Conservation (phyloP, 2,329 filamentous ascomycete genomes). For the Lecanosticta acicola region DNA sequence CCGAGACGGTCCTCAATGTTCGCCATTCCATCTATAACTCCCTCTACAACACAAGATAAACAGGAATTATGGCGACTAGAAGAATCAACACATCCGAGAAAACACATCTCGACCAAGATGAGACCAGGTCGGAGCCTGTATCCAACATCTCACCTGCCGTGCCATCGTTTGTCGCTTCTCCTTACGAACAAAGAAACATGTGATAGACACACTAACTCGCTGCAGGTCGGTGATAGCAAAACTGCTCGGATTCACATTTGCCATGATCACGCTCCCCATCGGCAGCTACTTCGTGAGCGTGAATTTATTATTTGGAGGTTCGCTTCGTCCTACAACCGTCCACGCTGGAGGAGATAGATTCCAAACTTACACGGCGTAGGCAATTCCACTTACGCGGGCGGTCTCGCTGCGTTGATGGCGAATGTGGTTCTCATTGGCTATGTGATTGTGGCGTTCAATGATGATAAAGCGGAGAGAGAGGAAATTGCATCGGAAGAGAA, state of each 20-base stretch:
- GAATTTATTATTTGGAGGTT: constrained; percentile 71
- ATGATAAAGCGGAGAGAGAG: constrained; percentile 59
- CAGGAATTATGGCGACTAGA: constrained; percentile 59
- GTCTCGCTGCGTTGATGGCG: constrained; percentile 77
- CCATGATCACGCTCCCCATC: constrained; percentile 84
- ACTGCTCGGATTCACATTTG: constrained; percentile 80
- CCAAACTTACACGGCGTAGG: constrained; percentile 46
- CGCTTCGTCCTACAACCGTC: constrained; percentile 12
- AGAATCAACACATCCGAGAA: constrained; percentile 62
- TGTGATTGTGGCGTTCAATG: constrained; percentile 82
- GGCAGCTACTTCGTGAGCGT: constrained; percentile 82
- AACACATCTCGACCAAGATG: constrained; percentile 50
- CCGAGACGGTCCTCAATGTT: too few relatives aligned
- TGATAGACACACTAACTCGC: background rate
- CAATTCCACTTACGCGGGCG: constrained; percentile 83
- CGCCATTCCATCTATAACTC: too few relatives aligned
- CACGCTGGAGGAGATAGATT: background rate
- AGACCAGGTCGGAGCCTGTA: constrained; percentile 36
- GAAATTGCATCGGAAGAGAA: constrained; percentile 44
- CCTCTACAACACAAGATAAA: background rate
- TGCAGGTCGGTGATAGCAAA: constrained; percentile 77
- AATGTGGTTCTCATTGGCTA: constrained; percentile 91
- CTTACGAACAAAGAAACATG: background rate
- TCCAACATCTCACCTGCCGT: constrained; percentile 79
- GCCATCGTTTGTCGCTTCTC: constrained; percentile 57